A percentile compares a stretch with the other conserved stretches of the same genome.
Conservation (phyloP, 1,139 yeast genomes). For the Debaryomyces psychrophilus region DNA sequence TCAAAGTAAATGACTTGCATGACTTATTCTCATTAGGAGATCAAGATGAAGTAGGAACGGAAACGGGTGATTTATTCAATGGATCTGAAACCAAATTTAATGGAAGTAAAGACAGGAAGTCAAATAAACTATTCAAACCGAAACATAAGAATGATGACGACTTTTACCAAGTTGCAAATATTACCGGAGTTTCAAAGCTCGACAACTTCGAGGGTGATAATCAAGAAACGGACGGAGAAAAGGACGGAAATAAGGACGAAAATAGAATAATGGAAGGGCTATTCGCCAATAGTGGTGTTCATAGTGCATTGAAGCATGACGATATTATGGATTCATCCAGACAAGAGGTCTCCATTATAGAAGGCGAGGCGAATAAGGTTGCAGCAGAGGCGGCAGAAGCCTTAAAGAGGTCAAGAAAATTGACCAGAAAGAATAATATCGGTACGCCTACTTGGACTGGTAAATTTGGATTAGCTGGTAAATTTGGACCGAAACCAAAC, state of each 20-base stretch:
- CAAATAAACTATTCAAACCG: conserved; percentile 26
- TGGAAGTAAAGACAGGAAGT: conserved; percentile 32
- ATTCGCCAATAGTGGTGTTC: conserved; percentile 72
- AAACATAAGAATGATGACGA: conserved; percentile 54
- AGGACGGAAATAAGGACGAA: conserved; percentile 39
- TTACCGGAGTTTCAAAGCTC: conserved; percentile 58
- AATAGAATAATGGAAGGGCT: conserved; percentile 73
- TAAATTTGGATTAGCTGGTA: conserved; percentile 81
- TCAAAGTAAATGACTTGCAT: conserved; percentile 88
- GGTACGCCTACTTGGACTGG: conserved; percentile 99
- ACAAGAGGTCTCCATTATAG: conserved; percentile 57
- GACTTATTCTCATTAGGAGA: conserved; percentile 87
- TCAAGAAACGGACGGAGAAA: conserved; percentile 27
- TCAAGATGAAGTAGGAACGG: conserved; percentile 64
- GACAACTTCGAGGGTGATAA: conserved; percentile 46
- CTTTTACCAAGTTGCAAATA: conserved; percentile 53
- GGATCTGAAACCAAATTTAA: conserved; percentile 49
- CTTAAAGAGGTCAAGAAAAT: conserved; percentile 64
- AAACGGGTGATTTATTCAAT: conserved; percentile 65
- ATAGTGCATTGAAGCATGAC: conserved; percentile 79
- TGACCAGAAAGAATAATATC: conserved; percentile 63
- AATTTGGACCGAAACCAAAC: conserved; percentile 33
- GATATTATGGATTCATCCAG: conserved; percentile 62
- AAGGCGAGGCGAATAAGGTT: conserved; percentile 73
- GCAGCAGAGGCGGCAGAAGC: conserved; percentile 82